Conservation (phyloP, 1,284 basidiomycete genomes). For the Psilocybe mexicana region DNA sequence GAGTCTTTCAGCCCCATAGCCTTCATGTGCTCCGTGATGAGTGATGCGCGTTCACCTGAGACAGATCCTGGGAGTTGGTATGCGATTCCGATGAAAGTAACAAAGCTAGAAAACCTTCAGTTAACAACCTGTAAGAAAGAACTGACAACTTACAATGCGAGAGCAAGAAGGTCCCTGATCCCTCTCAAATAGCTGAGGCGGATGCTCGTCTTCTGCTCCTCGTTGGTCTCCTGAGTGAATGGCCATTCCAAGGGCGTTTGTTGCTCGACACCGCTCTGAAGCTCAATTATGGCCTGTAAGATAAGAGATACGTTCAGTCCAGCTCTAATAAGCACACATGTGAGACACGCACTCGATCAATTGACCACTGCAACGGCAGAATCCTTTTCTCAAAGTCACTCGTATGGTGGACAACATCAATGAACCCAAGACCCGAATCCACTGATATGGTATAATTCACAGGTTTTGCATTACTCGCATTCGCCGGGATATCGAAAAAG, state of each 20-base stretch:
- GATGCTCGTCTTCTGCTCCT: slow-evolving; percentile 56
- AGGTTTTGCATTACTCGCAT: slow-evolving; percentile 32
- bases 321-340: background rate
- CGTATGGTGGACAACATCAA: slow-evolving; percentile 65
- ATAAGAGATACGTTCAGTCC: background rate
- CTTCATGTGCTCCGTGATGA: slow-evolving; percentile 24
- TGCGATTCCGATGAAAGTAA: slow-evolving; percentile 14
- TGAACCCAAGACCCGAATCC: slow-evolving; percentile 64
- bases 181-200: slow-evolving; percentile 66
- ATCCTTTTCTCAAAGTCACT: slow-evolving; percentile 73
- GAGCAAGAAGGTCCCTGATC: slow-evolving; percentile 60
- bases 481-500: slow-evolving; percentile 59
- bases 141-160: slow-evolving; percentile 51
- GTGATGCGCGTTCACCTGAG: slow-evolving; percentile 20
- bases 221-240: slow-evolving; percentile 68
- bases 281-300: slow-evolving; percentile 44
- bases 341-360: slow-evolving; percentile 56
- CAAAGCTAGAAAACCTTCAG: slow-evolving; percentile 7
- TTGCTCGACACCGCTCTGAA: slow-evolving; percentile 54
- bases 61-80: slow-evolving; percentile 22
- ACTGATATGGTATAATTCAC: slow-evolving; percentile 76
- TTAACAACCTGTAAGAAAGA: no score
- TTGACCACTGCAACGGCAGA: slow-evolving; percentile 75
- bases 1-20: slow-evolving; percentile 26
- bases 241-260: slow-evolving; percentile 72